Conservation (phyloP, 1,284 basidiomycete species). For the Microbotryomycetes sp. region DNA sequence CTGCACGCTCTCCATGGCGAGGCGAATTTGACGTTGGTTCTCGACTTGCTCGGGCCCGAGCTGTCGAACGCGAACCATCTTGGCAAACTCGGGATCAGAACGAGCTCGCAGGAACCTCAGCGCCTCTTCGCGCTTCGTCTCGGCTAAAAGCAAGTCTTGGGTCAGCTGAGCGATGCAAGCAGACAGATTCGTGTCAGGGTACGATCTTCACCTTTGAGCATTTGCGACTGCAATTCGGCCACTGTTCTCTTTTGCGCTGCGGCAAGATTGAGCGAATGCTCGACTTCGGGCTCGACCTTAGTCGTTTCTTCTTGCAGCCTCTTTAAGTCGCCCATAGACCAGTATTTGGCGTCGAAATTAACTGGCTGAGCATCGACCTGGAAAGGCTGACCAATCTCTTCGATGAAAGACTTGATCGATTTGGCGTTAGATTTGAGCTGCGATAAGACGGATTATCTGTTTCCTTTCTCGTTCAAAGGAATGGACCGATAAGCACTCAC, state of each 20-base stretch:
- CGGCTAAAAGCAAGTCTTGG: conserved; percentile 46
- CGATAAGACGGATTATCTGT: conserved; percentile 24
- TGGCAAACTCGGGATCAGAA: conserved; percentile 67
- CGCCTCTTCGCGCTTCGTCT: conserved; percentile 65
- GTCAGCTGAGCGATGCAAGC: conserved; percentile 1
- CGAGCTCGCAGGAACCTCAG: conserved; percentile 64
- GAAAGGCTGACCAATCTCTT: conserved; percentile 18
- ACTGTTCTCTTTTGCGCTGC: conserved; percentile 40
- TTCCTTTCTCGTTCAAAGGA: conserved; percentile 8
- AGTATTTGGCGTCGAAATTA: conserved; percentile 32
- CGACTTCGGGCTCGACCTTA: conserved; percentile 34
- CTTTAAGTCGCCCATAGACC: conserved; percentile 42
- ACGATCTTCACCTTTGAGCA: conserved; percentile 48
- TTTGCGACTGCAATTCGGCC: conserved; percentile 43
- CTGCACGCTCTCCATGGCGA: conserved; percentile 60
- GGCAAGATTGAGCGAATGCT: conserved; percentile 35
- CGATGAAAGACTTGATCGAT: conserved; percentile 25
- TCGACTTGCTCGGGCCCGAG: conserved; percentile 83
- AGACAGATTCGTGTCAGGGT: too few relatives aligned
- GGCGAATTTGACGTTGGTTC: conserved; percentile 64
- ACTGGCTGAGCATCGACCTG: not conserved
- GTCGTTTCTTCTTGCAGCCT: conserved; percentile 35
- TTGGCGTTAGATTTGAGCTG: conserved; percentile 37
- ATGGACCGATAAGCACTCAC: conserved; percentile 20
- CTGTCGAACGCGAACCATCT: conserved; percentile 67